Conservation (phyloP, 2,329 filamentous ascomycete species). For the Cladosporium sphaerospermum region DNA sequence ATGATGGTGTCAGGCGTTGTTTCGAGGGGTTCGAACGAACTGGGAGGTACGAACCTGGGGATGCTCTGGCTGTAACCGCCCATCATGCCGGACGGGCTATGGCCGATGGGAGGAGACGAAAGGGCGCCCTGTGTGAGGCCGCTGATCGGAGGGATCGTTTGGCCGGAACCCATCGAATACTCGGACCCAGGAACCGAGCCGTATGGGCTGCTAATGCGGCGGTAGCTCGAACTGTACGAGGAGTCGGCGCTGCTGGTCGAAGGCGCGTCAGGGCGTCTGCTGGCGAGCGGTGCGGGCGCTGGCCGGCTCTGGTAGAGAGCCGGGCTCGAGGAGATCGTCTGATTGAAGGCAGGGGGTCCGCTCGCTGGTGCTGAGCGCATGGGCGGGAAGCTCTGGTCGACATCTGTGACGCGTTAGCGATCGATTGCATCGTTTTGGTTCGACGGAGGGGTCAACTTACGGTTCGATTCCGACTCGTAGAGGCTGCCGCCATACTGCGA, state of each 20-base stretch:
- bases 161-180: slow-evolving; percentile 24
- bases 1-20: neutral
- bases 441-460: slow-evolving; percentile 19
- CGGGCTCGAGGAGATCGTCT: slow-evolving; percentile 26
- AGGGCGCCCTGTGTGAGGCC: slow-evolving; percentile 30
- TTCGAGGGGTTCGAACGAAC: neutral
- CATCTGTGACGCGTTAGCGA: slow-evolving; percentile 1
- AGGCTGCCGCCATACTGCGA: slow-evolving; percentile 28
- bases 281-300: slow-evolving; percentile 15
- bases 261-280: slow-evolving; percentile 25
- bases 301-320: slow-evolving; percentile 26
- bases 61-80: slow-evolving; percentile 21
- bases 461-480: slow-evolving; percentile 25
- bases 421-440: neutral
- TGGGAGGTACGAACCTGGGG: slow-evolving; percentile 19
- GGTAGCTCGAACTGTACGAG: slow-evolving; percentile 23
- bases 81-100: slow-evolving; percentile 17
- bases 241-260: slow-evolving; percentile 12
- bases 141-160: slow-evolving; percentile 28
- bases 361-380: slow-evolving; percentile 27
- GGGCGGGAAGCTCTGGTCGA: slow-evolving; percentile 29
- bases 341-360: slow-evolving; percentile 21
- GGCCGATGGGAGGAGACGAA: slow-evolving; percentile 23
- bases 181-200: slow-evolving; percentile 17
- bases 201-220: slow-evolving; percentile 26